Percentiles rank a stretch among this genome's conserved stretches.
Conservation (phyloP, 2,329 filamentous ascomycete species). For the Arachnomyces sp. region DNA sequence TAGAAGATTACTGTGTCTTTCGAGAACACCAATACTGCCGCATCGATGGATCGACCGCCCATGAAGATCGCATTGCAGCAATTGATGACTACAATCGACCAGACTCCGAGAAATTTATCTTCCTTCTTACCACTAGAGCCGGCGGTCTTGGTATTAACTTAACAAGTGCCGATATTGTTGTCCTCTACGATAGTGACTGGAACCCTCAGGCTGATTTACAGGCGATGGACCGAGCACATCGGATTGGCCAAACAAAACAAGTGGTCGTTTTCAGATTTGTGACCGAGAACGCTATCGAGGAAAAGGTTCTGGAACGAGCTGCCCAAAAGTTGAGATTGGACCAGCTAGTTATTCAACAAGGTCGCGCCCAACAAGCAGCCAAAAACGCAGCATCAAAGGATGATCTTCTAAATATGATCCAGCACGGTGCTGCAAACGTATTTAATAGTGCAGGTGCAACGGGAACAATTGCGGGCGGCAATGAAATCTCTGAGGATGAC, state of each 20-base stretch:
- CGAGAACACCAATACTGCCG: conserved; percentile 91
- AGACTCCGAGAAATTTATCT: conserved; percentile 91
- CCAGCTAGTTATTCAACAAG: conserved; percentile 96
- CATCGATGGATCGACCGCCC: conserved; percentile 92
- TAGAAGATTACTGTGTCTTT: conserved; percentile 98
- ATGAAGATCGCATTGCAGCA: conserved; percentile 93
- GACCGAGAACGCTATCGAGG: conserved; percentile 95
- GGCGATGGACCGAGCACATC: conserved; percentile 97
- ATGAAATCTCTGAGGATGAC: conserved; percentile 72
- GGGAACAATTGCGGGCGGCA: conserved; percentile 52
- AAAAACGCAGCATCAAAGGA: conserved; percentile 94
- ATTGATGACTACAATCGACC: conserved; percentile 99
- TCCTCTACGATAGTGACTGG: conserved; percentile 97
- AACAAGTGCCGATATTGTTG: conserved; percentile 88
- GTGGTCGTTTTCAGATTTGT: conserved; percentile 95
- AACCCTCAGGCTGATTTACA: conserved; percentile 97
- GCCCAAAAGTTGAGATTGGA: conserved; percentile 95
- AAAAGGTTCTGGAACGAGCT: conserved; percentile 93
- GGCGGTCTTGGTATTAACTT: conserved; percentile 96
- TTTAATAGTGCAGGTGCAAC: conserved; percentile 67
- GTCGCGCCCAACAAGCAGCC: conserved; percentile 79
- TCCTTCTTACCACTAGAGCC: conserved; percentile 88
- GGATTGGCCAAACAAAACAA: conserved; percentile 97
- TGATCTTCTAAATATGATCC: conserved; percentile 94
- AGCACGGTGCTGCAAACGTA: conserved; percentile 93